Conservation (phyloP, 148 eudicot genomes). For the Rhododendron ferrugineum region DNA sequence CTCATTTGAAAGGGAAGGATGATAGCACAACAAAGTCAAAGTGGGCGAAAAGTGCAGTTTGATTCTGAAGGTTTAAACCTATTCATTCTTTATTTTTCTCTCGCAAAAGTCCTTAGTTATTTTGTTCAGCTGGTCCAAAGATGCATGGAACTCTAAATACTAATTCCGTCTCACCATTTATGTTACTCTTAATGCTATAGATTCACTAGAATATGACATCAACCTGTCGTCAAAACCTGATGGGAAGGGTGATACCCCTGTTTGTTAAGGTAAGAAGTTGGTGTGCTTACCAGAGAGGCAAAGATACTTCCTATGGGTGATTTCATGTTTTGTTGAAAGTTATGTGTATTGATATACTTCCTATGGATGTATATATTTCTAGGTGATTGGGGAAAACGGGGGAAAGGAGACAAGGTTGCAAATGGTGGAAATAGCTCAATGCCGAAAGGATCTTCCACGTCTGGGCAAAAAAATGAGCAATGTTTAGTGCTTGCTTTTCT, state of each 20-base stretch:
- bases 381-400: slow-evolving; percentile 41
- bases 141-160: not conserved
- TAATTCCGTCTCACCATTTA: not conserved
- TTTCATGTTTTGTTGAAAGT: not conserved
- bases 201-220: slow-evolving; percentile 13
- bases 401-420: slow-evolving; percentile 54
- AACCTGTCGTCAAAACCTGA: slow-evolving; percentile 29
- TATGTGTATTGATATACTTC: not conserved
- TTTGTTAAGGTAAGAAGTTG: slow-evolving; percentile 26
- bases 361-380: not conserved
- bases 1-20: slow-evolving; percentile 43
- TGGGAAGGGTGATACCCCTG: slow-evolving; percentile 37
- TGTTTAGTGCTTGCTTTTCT: slow-evolving; percentile 36
- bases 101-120: not conserved
- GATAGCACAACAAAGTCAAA: slow-evolving; percentile 44
- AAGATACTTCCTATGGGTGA: not conserved
- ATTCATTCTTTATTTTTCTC: not conserved
- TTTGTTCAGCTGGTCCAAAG: not conserved
- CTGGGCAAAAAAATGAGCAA: slow-evolving; percentile 49
- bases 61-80: slow-evolving; percentile 44
- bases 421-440: slow-evolving; percentile 43
- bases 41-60: slow-evolving; percentile 64
- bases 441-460: slow-evolving; percentile 32
- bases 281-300: not conserved
- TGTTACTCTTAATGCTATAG: slow-evolving; percentile 4